Percentiles rank a stretch among this genome's conserved stretches.
phyloP scores from a whole-genome alignment of 1,284 basidiomycete species.

The Moesziomyces sp. region DNA sequence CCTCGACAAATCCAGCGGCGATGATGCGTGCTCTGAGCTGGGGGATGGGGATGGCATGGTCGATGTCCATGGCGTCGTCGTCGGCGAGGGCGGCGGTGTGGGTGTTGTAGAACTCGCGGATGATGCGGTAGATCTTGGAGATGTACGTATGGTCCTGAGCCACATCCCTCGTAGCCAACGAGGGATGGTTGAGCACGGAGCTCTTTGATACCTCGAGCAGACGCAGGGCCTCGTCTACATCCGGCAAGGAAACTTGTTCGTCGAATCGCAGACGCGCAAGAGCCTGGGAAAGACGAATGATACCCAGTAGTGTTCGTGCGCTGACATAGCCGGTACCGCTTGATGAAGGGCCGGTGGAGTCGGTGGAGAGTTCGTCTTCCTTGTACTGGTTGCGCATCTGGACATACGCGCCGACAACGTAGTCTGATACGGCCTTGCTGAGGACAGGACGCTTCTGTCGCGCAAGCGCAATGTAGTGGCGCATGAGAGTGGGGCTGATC shows the following conservation, averaged over 20 bases:
- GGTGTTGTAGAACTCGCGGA: conserved; percentile 55
- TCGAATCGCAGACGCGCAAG: conserved; percentile 89
- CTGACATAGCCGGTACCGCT: conserved; percentile 78
- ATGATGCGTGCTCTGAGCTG: conserved; percentile 24
- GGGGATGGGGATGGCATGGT: conserved; percentile 7
- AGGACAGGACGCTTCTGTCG: conserved; percentile 88
- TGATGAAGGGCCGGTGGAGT: conserved; percentile 72
- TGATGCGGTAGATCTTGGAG: conserved; percentile 64
- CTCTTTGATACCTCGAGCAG: conserved; percentile 97
- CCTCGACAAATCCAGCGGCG: conserved; percentile 45
- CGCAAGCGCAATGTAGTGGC: conserved; percentile 96
- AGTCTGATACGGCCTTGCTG: conserved; percentile 85
- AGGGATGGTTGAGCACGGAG: conserved; percentile 71
- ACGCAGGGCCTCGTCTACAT: conserved; percentile 96
- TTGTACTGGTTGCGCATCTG: conserved; percentile 91
- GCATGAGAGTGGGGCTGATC: conserved; percentile 86
- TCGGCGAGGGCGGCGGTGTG: conserved; percentile 5
- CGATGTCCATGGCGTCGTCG: conserved; percentile 9
- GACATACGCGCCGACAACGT: conserved; percentile 95
- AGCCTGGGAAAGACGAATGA: conserved; percentile 92
- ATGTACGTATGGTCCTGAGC: conserved; percentile 50
- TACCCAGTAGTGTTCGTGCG: conserved; percentile 93
- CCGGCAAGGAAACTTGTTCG: conserved; percentile 80
- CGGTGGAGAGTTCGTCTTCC: conserved; percentile 88
- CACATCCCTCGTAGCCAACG: conserved; percentile 16